A percentile compares a stretch with the other conserved stretches of the same genome.
Conservation (phyloP, 2,329 filamentous ascomycete species). For the Paracoccidioides brasiliensis region DNA sequence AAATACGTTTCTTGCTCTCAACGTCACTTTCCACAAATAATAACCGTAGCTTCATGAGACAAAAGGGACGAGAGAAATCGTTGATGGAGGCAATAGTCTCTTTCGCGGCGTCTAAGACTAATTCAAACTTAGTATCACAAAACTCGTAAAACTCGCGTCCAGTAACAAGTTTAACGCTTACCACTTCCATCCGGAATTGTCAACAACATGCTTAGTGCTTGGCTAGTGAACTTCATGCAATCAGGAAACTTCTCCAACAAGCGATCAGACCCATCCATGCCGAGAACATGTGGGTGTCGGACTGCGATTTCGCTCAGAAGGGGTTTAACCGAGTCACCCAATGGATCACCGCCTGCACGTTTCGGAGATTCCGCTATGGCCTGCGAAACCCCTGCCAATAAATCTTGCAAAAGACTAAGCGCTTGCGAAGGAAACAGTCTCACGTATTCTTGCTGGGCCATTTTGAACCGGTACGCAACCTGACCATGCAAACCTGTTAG, state of each 20-base stretch:
- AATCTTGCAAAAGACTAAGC: constrained; percentile 23
- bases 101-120: constrained; percentile 21
- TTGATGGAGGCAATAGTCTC: constrained; percentile 25
- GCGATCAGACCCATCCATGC: constrained; percentile 19
- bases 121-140: not conserved
- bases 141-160: not conserved
- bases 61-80: constrained; percentile 32
- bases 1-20: constrained; percentile 18
- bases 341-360: constrained; percentile 6
- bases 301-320: constrained; percentile 24
- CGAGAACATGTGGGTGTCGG: constrained; percentile 19
- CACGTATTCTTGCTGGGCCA: constrained; percentile 29
- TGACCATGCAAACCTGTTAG: constrained; percentile 4
- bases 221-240: constrained; percentile 10
- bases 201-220: not conserved
- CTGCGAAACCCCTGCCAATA: constrained; percentile 11
- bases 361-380: not conserved
- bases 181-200: not conserved
- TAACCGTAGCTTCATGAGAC: constrained; percentile 30
- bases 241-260: constrained; percentile 18
- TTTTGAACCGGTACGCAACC: constrained; percentile 29
- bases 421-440: constrained; percentile 21
- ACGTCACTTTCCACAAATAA: constrained; percentile 22
- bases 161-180: not conserved
- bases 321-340: constrained; percentile 16